Percentiles rank a stretch among this genome's conserved stretches.
Evolutionary conservation across 352 stramenopile genomes (phyloP).

Genomic region (Globisporangium lucens): DNA sequence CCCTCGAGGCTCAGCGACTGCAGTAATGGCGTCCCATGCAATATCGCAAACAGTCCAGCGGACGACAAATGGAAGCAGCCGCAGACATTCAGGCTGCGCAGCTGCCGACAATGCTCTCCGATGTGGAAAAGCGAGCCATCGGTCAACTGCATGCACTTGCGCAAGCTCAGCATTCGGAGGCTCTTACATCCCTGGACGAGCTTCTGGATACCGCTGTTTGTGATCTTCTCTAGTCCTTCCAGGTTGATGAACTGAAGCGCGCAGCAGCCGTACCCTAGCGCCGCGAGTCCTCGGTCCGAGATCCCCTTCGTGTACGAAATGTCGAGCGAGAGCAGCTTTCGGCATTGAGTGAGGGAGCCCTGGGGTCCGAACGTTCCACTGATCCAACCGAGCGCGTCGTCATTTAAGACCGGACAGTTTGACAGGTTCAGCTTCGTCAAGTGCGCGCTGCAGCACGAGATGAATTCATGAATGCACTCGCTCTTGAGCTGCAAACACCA

Average conservation of each 20-base stretch:
- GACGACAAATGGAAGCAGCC: constrained; percentile 64
- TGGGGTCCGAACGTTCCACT: constrained; percentile 57
- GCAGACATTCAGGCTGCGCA: constrained; percentile 62
- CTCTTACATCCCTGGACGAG: constrained; percentile 47
- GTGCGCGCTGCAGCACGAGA: constrained; percentile 61
- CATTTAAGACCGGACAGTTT: constrained; percentile 52
- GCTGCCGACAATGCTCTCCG: constrained; percentile 38
- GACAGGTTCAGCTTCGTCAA: constrained; percentile 62
- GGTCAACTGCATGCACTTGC: constrained; percentile 58
- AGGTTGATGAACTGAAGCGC: constrained; percentile 74
- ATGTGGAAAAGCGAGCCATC: constrained; percentile 47
- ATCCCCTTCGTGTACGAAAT: constrained; percentile 60
- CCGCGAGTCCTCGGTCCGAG: constrained; percentile 50
- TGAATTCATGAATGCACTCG: constrained; percentile 61
- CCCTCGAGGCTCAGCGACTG: constrained; percentile 72
- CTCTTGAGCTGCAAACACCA: constrained; percentile 47
- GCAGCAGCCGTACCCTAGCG: constrained; percentile 46
- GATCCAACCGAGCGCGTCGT: constrained; percentile 74
- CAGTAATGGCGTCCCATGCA: constrained; percentile 42
- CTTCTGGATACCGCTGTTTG: constrained; percentile 40
- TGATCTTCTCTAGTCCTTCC: constrained; percentile 58
- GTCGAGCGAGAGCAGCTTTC: constrained; percentile 60
- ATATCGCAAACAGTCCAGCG: constrained; percentile 43
- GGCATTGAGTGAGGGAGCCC: constrained; percentile 61
- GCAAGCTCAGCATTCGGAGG: constrained; percentile 60